Percentiles rank a stretch among this genome's conserved stretches.
phyloP scores from a whole-genome alignment of 2,329 filamentous ascomycete species.

The Mariannaea sp. region DNA sequence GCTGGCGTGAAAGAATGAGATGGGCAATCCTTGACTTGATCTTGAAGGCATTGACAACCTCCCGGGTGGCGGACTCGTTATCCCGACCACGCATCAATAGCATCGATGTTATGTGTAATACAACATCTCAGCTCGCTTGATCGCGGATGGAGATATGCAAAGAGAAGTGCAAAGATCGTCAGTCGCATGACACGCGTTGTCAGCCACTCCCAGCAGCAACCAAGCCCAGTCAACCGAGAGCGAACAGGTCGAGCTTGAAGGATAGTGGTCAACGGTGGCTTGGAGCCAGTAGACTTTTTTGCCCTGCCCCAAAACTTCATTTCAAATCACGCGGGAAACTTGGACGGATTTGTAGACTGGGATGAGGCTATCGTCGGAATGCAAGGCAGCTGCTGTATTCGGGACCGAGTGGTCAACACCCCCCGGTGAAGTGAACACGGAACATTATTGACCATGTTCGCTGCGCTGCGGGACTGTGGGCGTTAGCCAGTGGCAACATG shows the following conservation, averaged over 20 bases:
- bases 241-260: too few species aligned
- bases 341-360: neutral
- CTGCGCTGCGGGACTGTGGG: too few species aligned
- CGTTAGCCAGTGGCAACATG: too few species aligned
- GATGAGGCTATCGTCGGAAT: neutral
- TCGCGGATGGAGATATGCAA: conserved; percentile 2
- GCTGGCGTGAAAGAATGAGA: neutral
- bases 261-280: too few species aligned
- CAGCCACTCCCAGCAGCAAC: neutral
- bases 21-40: conserved; percentile 15
- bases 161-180: conserved; percentile 14
- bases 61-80: conserved; percentile 10
- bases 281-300: too few species aligned
- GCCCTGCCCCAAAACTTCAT: too few species aligned
- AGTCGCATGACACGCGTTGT: conserved; percentile 21
- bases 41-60: conserved; percentile 20
- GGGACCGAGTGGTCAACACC: neutral
- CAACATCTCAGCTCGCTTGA: too few species aligned
- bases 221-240: neutral
- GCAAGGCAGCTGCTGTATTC: neutral
- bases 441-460: too few species aligned
- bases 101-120: conserved; percentile 5
- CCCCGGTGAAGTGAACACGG: neutral
- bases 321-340: neutral
- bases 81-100: conserved; percentile 1